Base-by-base conservation (phyloP, 352 stramenopile genomes). In the Phytophthora boehmeriae region DNA sequence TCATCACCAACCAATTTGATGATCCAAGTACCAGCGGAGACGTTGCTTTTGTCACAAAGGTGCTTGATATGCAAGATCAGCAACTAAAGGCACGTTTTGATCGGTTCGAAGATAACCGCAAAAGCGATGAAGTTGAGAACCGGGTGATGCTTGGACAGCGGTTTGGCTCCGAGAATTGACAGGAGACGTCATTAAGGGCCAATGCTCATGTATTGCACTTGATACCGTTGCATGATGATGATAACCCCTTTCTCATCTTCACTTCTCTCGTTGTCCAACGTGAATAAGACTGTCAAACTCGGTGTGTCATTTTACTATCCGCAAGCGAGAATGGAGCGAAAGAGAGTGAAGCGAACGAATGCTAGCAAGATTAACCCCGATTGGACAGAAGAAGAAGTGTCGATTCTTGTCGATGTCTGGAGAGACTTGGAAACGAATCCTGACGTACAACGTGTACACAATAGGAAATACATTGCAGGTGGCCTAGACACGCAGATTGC, bases 51-150 rank as follows among this genome's bases (percentile, higher is more conserved):
- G 38, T 68, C 25, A 56, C 53, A 0, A 63, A 56, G 13, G 59
- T 73, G 17, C 28, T 73, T 10, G 46, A 47, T 2, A 65, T 56
- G 51, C 58, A 69, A 13, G 41, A 54, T 20, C 59, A 65, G 16
- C 58, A 68, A 45, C 28, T 73, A 16, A 11, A 34, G 4, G 64
- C 60, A 30, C 59, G 59, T 22, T 73, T 73, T 25, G 59, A 68
- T 4, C 42, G 55, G 35, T 59, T 73, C 11, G 30, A 65, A 9
- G 23, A 57, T 30, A 52, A 65, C 17, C 22, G 64, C 14, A 19
- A 4, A 1, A 36, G 38, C 13, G 52, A 68, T 0, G 59, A 68
- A 65, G 41, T 34, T 19, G 44, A 27, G 3, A 60, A 56, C 22
- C 53, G 64, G 0, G 59, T 22, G 9, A 47, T 68, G 23, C 32